Evolutionary conservation across 176 grass and related monocot species (phyloP), one percentile per base, ranked within the genome.

Genomic region (Avena atlantica): DNA sequence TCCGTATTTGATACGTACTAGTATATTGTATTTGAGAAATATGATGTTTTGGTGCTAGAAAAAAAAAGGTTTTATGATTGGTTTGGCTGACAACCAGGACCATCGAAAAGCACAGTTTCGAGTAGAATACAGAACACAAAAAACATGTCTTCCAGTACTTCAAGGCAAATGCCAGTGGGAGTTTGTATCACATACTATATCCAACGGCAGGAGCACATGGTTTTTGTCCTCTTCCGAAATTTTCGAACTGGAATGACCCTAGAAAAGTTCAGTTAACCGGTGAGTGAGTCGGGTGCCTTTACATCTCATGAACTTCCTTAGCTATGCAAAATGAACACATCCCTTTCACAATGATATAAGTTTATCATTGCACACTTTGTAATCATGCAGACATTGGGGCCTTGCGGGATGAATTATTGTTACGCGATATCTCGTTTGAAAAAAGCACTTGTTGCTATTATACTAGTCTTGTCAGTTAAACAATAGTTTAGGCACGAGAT

Each of bases 351-450:
- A 23, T 25, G 19, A 80, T 40, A 6, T 2, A 53, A 5, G 24
- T 2, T 19, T 47, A 0, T 52, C 47, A 14, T 24, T 37, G 6
- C 1, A 25, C 49, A 62, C 25, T 58, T 55, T 34, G 1, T 27
- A 89, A 81, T 53, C 34, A 40, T 76, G 19, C 24, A 11, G 10
- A 6, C 23, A 47, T 6, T 34, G 34, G 10, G 36, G 27, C 27
- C 27, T 6, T 47, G 34, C 16, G 36, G 58, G 70, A 25, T 75
- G 48, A 74, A 89, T 75, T 58, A 89, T 85, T 89, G 48, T 24
- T 20, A 3, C 25, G 49, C 27, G 34, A 6, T 8, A 15, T 34
- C 9, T 34, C 9, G 12, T 44, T 11, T 6, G 68, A 76, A 44
- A 48, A 55, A 40, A 8, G 0, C 11, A 21, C 8, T 7, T 65